Evolutionary conservation across 805 yeast species (phyloP).

Genomic region (Metschnikowia bowlesiae): DNA sequence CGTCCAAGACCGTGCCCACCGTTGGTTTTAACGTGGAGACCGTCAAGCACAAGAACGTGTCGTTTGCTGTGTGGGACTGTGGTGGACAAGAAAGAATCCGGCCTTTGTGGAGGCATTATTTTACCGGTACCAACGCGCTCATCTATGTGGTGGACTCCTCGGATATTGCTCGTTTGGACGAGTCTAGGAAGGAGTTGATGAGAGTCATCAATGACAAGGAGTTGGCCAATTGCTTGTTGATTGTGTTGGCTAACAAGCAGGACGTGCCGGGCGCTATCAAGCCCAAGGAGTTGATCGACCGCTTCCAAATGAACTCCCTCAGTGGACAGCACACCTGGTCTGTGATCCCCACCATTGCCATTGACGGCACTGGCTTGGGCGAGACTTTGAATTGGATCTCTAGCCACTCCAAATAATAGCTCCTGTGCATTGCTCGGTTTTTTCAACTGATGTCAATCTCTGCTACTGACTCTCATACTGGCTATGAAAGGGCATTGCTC

Average conservation of each 20-base stretch:
- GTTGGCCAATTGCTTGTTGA: slow-evolving; percentile 70
- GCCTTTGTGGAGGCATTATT: slow-evolving; percentile 93
- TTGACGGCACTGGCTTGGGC: slow-evolving; percentile 82
- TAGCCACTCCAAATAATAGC: slow-evolving; percentile 42
- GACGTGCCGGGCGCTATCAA: slow-evolving; percentile 68
- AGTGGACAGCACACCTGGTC: slow-evolving; percentile 75
- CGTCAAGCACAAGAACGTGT: slow-evolving; percentile 73
- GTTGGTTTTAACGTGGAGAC: slow-evolving; percentile 93
- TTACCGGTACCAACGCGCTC: slow-evolving; percentile 87
- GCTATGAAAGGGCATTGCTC: slow-evolving; percentile 5
- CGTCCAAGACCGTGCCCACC: slow-evolving; percentile 74
- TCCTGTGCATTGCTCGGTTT: background rate
- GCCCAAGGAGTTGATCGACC: slow-evolving; percentile 76
- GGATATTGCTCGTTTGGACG: slow-evolving; percentile 66
- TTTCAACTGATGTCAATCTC: background rate
- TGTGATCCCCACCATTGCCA: slow-evolving; percentile 86
- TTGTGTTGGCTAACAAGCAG: slow-evolving; percentile 87
- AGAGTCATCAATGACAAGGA: slow-evolving; percentile 80
- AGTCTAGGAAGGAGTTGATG: slow-evolving; percentile 71
- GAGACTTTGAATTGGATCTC: slow-evolving; percentile 88
- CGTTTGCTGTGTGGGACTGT: slow-evolving; percentile 90
- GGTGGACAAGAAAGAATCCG: slow-evolving; percentile 94
- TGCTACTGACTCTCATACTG: slow-evolving; percentile 7
- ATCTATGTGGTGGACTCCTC: slow-evolving; percentile 87
- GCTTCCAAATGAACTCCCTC: slow-evolving; percentile 56